Base-by-base conservation (phyloP, 805 yeast genomes). In the Kodamaea sagamina region DNA sequence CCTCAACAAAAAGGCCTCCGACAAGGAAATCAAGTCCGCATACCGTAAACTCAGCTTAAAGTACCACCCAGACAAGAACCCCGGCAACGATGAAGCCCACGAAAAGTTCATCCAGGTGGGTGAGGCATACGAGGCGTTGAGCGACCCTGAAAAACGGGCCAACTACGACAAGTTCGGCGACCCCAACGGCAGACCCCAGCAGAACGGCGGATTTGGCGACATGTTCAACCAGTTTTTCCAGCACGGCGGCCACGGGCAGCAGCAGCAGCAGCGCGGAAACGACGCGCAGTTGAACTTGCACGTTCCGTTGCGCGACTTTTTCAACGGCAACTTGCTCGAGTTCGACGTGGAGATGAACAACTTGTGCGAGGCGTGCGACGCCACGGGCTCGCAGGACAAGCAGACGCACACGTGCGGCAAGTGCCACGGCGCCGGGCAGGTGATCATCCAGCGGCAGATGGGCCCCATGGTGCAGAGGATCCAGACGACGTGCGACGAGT, bases 21-120 rank as follows among this genome's bases (percentile, higher is more conserved):
- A 88, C 17, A 82, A 77, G 52, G 89, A 89, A 43, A 87, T 90
- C 65, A 89, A 87, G 59, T 77, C 82, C 41, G 96, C 97, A 0
- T 90, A 90, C 61, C 72, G 96, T 51, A 77, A 79, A 43, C 67
- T 92, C 50, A 82, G 90, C 51, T 84, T 88, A 61, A 86, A 86
- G 58, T 89, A 78, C 64, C 99, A 92, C 59, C 99, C 99, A 2
- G 99, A 92, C 65, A 92, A 92, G 68, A 93, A 92, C 60, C 83
- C 85, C 6, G 48, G 46, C 5, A 79, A 84, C 53, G 89, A 87
- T 6, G 84, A 77, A 21, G 96, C 97, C 1, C 89, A 87, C 51
- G 83, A 85, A 39, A 83, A 79, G 65, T 93, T 90, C 61, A 83
- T 93, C 39, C 95, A 89, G 63, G 78, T 93, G 21, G 96, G 96